phyloP scores from a whole-genome alignment of 2,329 filamentous ascomycete genomes.

The Lojkania enalia region DNA sequence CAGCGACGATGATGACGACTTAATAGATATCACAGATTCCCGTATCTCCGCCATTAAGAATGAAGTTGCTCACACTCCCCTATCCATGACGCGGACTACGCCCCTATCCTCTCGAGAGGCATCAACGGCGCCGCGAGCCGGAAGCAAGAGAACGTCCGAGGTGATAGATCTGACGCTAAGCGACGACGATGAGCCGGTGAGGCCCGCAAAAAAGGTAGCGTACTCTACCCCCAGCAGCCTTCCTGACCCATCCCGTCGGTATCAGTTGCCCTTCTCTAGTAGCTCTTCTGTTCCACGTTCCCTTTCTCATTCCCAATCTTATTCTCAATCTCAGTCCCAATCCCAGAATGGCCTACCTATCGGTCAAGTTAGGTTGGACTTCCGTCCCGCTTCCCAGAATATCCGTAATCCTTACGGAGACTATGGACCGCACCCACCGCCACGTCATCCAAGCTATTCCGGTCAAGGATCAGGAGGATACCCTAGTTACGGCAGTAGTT shows the following conservation, averaged over 20 bases:
- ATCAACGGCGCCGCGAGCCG: slow-evolving; percentile 36
- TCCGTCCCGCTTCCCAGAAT: slow-evolving; percentile 27
- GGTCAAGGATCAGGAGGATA: background rate
- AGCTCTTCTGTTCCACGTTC: slow-evolving; percentile 23
- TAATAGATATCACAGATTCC: slow-evolving; percentile 50
- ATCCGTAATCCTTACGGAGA: slow-evolving; percentile 19
- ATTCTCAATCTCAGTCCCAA: slow-evolving; percentile 17
- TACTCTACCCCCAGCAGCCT: slow-evolving; percentile 44
- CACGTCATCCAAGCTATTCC: slow-evolving; percentile 15
- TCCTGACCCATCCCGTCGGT: slow-evolving; percentile 35
- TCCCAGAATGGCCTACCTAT: slow-evolving; percentile 4
- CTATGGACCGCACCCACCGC: slow-evolving; percentile 29
- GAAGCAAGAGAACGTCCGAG: slow-evolving; percentile 50
- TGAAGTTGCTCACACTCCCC: slow-evolving; percentile 42
- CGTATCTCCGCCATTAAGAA: slow-evolving; percentile 47
- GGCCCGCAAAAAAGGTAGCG: slow-evolving; percentile 47
- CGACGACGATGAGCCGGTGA: slow-evolving; percentile 51
- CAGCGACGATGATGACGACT: slow-evolving; percentile 48
- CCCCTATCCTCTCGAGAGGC: slow-evolving; percentile 48
- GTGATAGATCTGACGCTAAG: slow-evolving; percentile 55
- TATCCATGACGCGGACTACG: slow-evolving; percentile 48
- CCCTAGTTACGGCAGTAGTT: background rate
- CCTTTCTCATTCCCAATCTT: slow-evolving; percentile 13
- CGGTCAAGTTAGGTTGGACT: slow-evolving; percentile 20
- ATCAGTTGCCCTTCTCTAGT: slow-evolving; percentile 29